Percentiles rank a stretch among this genome's conserved stretches.
These are phyloP conservation scores for Datura wrightii DNA, from an alignment of 257 asterid species.

Conservation along the genomic window DNA sequence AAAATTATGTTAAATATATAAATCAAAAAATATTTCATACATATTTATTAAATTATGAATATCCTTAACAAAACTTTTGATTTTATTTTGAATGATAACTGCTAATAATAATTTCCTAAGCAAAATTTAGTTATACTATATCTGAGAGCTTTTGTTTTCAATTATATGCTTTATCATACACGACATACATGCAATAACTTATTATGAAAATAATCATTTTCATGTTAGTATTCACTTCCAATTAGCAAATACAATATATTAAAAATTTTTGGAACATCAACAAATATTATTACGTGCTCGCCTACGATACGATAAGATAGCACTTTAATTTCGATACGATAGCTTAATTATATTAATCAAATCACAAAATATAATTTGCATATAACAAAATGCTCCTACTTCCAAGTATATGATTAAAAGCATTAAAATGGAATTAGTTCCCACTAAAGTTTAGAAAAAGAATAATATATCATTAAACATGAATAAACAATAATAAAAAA, in stretches of 20 bases:
- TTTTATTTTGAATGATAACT: too few species aligned
- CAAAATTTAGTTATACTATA: not conserved
- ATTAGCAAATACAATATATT: too few species aligned
- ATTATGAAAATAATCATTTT: too few species aligned
- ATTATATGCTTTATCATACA: not conserved
- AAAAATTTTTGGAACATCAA: not conserved
- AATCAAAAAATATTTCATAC: too few species aligned
- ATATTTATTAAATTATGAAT: too few species aligned
- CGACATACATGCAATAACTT: not conserved
- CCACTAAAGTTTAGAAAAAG: not conserved
- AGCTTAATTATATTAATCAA: not conserved
- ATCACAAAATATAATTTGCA: not conserved
- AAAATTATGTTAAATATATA: too few species aligned
- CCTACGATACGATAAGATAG: not conserved
- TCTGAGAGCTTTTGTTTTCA: not conserved
- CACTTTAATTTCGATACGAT: too few species aligned
- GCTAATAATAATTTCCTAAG: not conserved
- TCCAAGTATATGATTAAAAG: not conserved
- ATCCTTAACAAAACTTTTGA: too few species aligned
- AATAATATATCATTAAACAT: not conserved
- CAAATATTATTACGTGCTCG: not conserved
- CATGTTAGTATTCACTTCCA: too few species aligned
- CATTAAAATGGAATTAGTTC: not conserved
- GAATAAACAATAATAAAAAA: too few species aligned
- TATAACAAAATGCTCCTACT: not conserved